Percentiles rank a stretch among this genome's conserved stretches.
Evolutionary conservation across 2,329 filamentous ascomycete species (phyloP).

Genomic region (Tolypocladium album): DNA sequence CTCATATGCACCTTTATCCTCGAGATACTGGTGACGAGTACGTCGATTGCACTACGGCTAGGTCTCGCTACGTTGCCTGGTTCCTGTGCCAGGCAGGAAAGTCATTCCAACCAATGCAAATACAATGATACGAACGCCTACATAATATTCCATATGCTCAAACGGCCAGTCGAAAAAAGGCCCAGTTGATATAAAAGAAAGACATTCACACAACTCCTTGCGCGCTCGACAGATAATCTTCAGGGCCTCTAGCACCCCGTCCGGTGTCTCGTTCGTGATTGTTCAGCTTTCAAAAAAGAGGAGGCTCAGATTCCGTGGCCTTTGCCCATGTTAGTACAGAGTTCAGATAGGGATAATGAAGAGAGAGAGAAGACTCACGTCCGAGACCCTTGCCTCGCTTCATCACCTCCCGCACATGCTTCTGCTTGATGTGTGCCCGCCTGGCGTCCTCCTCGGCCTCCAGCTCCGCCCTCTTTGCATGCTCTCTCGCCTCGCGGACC

Average conservation of each 20-base stretch:
- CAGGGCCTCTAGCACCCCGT: background rate
- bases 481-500: slow-evolving; percentile 51
- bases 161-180: background rate
- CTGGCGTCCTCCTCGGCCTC: slow-evolving; percentile 57
- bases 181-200: background rate
- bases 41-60: too few species aligned
- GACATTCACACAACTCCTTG: background rate
- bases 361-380: background rate
- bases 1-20: too few species aligned
- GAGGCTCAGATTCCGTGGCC: background rate
- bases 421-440: slow-evolving; percentile 56
- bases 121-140: too few species aligned
- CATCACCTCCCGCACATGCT: slow-evolving; percentile 51
- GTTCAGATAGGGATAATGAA: background rate
- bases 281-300: too few species aligned
- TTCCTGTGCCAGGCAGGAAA: too few species aligned
- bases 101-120: too few species aligned
- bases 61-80: too few species aligned
- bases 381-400: slow-evolving; percentile 56
- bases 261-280: background rate
- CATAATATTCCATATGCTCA: background rate
- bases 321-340: background rate
- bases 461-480: slow-evolving; percentile 51
- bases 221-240: background rate
- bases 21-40: too few species aligned